A percentile compares a stretch with the other conserved stretches of the same genome.
phyloP scores from a whole-genome alignment of 1,139 yeast species.

The Suhomyces bokatorum region DNA sequence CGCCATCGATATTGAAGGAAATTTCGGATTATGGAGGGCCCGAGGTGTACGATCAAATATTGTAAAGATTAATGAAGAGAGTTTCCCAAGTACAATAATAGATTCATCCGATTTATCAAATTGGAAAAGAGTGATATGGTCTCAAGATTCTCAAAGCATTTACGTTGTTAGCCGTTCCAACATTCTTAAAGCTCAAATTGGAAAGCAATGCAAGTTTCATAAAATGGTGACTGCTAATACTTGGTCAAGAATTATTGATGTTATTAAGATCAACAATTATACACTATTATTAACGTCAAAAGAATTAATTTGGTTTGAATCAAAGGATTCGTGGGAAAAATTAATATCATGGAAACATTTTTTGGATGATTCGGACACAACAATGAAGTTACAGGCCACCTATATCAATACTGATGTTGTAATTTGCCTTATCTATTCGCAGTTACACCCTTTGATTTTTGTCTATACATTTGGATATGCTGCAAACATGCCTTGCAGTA shows the following conservation, averaged over 20 bases:
- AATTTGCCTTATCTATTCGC: constrained; percentile 43
- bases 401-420: constrained; percentile 22
- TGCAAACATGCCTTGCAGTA: constrained; percentile 39
- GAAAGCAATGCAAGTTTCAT: constrained; percentile 21
- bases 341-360: constrained; percentile 72
- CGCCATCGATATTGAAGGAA: constrained; percentile 53
- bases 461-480: constrained; percentile 44
- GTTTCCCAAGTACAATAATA: constrained; percentile 23
- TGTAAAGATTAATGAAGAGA: too few relatives aligned
- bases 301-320: constrained; percentile 54
- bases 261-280: constrained; percentile 26
- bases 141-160: constrained; percentile 30
- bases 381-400: constrained; percentile 44
- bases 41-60: not conserved
- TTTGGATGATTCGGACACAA: constrained; percentile 54
- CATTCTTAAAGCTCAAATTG: constrained; percentile 33
- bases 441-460: constrained; percentile 40
- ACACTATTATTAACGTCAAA: constrained; percentile 58
- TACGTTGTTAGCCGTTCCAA: constrained; percentile 49
- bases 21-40: constrained; percentile 45
- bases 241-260: constrained; percentile 59
- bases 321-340: constrained; percentile 32
- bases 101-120: constrained; percentile 55
- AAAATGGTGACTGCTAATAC: constrained; percentile 50
- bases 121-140: constrained; percentile 57